phyloP scores from a whole-genome alignment of 768 basidiomycete genomes.

The Coprinopsis cinerea region DNA sequence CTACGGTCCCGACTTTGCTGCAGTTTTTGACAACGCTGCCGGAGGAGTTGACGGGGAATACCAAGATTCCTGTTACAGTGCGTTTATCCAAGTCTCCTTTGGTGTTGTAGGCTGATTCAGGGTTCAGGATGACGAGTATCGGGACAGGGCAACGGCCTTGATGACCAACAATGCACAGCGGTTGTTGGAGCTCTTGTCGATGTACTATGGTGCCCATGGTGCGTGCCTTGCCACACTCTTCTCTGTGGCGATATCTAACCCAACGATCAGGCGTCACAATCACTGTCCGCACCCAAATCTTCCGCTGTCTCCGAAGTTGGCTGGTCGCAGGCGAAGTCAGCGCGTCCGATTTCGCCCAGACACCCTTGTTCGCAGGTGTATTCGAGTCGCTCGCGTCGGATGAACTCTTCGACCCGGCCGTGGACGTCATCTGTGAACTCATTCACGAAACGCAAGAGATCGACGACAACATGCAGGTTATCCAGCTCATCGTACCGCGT shows the following conservation, averaged over 20 bases:
- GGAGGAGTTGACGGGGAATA: slow-evolving; percentile 81
- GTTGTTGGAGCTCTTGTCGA: slow-evolving; percentile 70
- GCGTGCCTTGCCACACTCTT: slow-evolving; percentile 20
- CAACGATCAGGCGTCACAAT: slow-evolving; percentile 65
- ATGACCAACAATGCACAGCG: slow-evolving; percentile 63
- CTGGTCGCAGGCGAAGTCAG: slow-evolving; percentile 80
- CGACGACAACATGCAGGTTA: slow-evolving; percentile 86
- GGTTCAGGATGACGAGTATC: slow-evolving; percentile 80
- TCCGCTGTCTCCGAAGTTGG: slow-evolving; percentile 85
- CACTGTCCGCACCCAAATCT: slow-evolving; percentile 73
- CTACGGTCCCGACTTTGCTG: slow-evolving; percentile 75
- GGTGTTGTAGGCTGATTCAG: no score
- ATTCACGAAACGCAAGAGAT: slow-evolving; percentile 99
- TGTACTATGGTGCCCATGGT: slow-evolving; percentile 91
- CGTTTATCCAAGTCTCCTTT: slow-evolving; percentile 36
- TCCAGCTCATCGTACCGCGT: slow-evolving; percentile 83
- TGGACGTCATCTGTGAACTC: slow-evolving; percentile 87
- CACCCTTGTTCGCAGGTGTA: slow-evolving; percentile 73
- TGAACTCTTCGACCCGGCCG: slow-evolving; percentile 87
- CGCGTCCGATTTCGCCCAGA: slow-evolving; percentile 55
- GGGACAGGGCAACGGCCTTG: slow-evolving; percentile 51
- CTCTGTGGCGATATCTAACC: neutral
- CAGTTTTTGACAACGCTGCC: slow-evolving; percentile 90
- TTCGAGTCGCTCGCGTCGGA: slow-evolving; percentile 84
- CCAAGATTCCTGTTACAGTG: slow-evolving; percentile 84